Evolutionary conservation across 192 early-diverging fungal genomes (phyloP), one percentile per base, ranked within the genome.

Genomic region (Backusella circina): DNA sequence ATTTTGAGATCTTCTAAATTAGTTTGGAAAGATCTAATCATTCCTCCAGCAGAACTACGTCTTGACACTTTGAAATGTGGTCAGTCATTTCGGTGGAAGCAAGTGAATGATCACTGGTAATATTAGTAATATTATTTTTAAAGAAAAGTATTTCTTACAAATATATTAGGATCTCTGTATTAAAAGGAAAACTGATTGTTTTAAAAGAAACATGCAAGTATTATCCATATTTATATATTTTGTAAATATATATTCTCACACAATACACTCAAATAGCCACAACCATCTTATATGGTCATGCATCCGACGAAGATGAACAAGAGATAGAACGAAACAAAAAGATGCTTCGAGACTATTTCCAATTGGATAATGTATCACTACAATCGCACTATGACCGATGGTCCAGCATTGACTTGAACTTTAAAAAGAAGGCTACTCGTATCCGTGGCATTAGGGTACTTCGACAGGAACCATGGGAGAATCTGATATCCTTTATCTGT

Each of bases 61-160:
- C 85, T 97, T 5, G 85, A 93, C 13, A 96, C 96, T 2, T 86
- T 99, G 35, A 86, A 88, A 31, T 94, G 93, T 82, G 97, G 96
- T 1, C 97, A 99, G 79, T 86, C 91, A 26, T 99, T 99, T 80
- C 88, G 93, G 0, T 99, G 97, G 97, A 84, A 88, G 51, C n/a
- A 90, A 0, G 87, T 88, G 30, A 70, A 80, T 30, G 41, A 80
- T 65, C 83, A 94, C 72, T 93, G 92, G 92, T 84, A 82, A n/a
- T 12, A 51, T 4, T n/a, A 51, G 12, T 7, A 61, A 26, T 38
- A 26, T 18, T n/a, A 57, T 31, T 54, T 21, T 30, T 35, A 33
- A 8, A 16, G 5, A 39, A 30, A 16, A 5, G 5, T n/a, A 8
- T 66, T 13, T 61, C n/a, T 61, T 15, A 38, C 35, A 28, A 15